A percentile compares a stretch with the other conserved stretches of the same genome.
Evolutionary conservation across 257 asterid genomes (phyloP).

Genomic region (Dorcoceras hygrometricum): DNA sequence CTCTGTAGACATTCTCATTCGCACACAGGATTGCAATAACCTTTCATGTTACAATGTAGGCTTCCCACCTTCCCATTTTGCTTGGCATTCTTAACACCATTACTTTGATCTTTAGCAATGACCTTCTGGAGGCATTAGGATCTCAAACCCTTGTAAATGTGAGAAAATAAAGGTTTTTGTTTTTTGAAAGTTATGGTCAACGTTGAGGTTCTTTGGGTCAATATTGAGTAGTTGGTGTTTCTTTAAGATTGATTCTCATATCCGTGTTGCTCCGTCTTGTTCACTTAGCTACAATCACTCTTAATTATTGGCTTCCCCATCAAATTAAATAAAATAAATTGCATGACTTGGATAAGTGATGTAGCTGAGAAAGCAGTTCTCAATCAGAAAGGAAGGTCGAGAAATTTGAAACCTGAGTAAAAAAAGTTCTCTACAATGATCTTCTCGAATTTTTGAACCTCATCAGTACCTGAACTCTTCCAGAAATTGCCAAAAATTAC

Average conservation of each 20-base stretch:
- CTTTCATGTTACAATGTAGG: not conserved
- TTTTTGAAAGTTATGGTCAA: not conserved
- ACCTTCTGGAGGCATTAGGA: constrained; percentile 21
- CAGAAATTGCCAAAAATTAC: not conserved
- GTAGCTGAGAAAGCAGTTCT: constrained; percentile 12
- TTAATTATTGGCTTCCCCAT: constrained; percentile 1
- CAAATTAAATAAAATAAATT: constrained; percentile 6
- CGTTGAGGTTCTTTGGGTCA: too few relatives aligned
- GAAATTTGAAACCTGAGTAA: constrained; percentile 15
- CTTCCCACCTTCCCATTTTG: not conserved
- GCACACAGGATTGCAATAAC: constrained; percentile 2
- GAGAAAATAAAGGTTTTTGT: not conserved
- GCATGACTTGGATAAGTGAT: constrained; percentile 14
- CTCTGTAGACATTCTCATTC: constrained; percentile 5
- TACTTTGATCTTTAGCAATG: constrained; percentile 14
- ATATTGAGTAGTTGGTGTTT: not conserved
- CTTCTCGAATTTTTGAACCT: constrained; percentile 3
- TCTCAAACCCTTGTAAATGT: constrained; percentile 15
- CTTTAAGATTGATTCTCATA: constrained; percentile 15
- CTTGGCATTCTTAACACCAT: constrained; percentile 6
- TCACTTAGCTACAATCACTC: constrained; percentile 1
- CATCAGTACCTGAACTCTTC: constrained; percentile 1
- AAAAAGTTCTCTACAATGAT: constrained; percentile 1
- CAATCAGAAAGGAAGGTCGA: constrained; percentile 8
- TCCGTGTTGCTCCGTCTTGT: constrained; percentile 4